phyloP scores from a whole-genome alignment of 2,329 filamentous ascomycete species.

The Calonectria leucothoes region DNA sequence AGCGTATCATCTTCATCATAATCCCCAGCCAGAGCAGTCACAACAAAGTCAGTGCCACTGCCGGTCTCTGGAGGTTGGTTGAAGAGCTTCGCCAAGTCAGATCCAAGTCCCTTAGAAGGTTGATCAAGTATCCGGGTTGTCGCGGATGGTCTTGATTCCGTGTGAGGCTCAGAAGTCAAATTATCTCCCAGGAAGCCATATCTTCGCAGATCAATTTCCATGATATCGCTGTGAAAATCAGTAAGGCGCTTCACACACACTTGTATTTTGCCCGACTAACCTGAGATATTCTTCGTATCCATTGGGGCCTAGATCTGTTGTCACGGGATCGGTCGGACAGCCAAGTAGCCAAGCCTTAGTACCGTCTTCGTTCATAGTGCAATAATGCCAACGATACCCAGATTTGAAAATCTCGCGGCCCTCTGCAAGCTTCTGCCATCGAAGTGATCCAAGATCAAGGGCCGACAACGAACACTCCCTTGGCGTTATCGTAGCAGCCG shows the following conservation, averaged over 20 bases:
- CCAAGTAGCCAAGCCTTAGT: slow-evolving; percentile 98
- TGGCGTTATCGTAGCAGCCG: slow-evolving; percentile 85
- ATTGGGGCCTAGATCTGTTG: slow-evolving; percentile 74
- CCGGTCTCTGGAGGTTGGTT: slow-evolving; percentile 86
- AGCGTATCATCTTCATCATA: slow-evolving; percentile 75
- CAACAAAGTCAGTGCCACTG: slow-evolving; percentile 89
- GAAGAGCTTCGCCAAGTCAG: slow-evolving; percentile 88
- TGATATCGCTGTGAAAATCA: slow-evolving; percentile 75
- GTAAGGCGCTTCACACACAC: neutral
- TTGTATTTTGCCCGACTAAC: slow-evolving; percentile 39
- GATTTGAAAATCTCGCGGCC: slow-evolving; percentile 92
- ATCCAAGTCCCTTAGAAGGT: slow-evolving; percentile 78
- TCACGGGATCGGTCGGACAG: slow-evolving; percentile 79
- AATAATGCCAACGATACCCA: slow-evolving; percentile 98
- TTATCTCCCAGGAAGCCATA: slow-evolving; percentile 92
- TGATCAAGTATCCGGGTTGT: slow-evolving; percentile 61
- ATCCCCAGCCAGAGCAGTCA: slow-evolving; percentile 88
- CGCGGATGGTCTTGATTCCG: slow-evolving; percentile 62
- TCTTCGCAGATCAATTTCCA: slow-evolving; percentile 91
- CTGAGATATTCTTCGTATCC: slow-evolving; percentile 90
- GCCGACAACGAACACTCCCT: slow-evolving; percentile 92
- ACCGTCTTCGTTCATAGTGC: slow-evolving; percentile 93
- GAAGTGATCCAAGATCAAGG: slow-evolving; percentile 84
- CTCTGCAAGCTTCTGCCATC: slow-evolving; percentile 96
- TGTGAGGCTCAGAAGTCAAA: slow-evolving; percentile 65